Evolutionary conservation across 306 rosid genomes (phyloP).

Genomic region (Castanea crenata): DNA sequence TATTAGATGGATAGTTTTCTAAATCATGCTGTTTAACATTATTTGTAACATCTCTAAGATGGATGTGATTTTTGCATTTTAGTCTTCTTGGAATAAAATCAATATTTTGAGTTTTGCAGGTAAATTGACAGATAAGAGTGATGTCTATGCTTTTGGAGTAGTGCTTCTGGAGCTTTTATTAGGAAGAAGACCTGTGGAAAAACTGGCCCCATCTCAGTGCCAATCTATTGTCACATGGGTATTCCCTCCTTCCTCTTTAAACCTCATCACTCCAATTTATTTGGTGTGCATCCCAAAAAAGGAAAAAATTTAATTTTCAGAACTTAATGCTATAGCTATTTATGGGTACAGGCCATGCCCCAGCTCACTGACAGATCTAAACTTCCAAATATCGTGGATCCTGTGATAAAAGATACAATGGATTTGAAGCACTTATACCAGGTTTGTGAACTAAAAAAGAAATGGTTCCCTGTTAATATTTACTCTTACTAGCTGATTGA

Average conservation of each 20-base stretch:
- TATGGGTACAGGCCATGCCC: slow-evolving; percentile 86
- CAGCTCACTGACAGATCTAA: slow-evolving; percentile 89
- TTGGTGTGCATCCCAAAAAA: not conserved
- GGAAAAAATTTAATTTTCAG: not conserved
- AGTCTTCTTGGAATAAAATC: not conserved
- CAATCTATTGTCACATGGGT: slow-evolving; percentile 99
- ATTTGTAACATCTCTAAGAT: not conserved
- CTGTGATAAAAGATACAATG: slow-evolving; percentile 72
- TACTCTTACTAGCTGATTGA: not conserved
- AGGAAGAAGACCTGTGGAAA: slow-evolving; percentile 86
- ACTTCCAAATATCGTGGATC: slow-evolving; percentile 82
- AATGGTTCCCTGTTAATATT: not conserved
- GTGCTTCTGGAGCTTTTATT: slow-evolving; percentile 85
- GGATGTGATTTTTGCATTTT: not conserved
- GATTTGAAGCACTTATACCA: slow-evolving; percentile 86
- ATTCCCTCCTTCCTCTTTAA: slow-evolving; percentile 17
- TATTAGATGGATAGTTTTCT: not conserved
- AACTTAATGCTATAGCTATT: slow-evolving; percentile 7
- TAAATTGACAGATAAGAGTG: slow-evolving; percentile 91
- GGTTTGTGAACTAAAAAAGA: slow-evolving; percentile 38
- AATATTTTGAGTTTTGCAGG: slow-evolving; percentile 39
- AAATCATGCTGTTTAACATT: not conserved
- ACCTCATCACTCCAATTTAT: not conserved
- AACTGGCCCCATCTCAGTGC: slow-evolving; percentile 78
- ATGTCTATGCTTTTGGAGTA: slow-evolving; percentile 89